These are phyloP conservation scores for Phyllosticta paracitricarpa DNA, from an alignment of 2,329 filamentous ascomycete species.

Conservation along the genomic window DNA sequence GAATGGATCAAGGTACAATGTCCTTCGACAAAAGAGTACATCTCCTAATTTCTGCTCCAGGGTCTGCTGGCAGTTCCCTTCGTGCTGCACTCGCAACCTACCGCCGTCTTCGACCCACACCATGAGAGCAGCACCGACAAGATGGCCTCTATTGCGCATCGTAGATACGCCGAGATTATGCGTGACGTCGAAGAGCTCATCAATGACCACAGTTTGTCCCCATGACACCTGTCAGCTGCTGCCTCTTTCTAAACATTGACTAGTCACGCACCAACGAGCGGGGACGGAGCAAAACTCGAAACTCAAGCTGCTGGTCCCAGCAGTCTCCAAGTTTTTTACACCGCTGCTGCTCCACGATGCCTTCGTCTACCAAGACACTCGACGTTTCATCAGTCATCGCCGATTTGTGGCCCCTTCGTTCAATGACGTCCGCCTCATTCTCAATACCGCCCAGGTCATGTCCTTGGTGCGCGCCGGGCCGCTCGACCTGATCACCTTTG, in stretches of 20 bases:
- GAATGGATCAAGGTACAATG: constrained; percentile 83
- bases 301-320: constrained; percentile 81
- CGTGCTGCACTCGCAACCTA: constrained; percentile 90
- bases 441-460: constrained; percentile 93
- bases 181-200: constrained; percentile 86
- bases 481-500: constrained; percentile 84
- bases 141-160: constrained; percentile 71
- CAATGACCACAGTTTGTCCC: constrained; percentile 68
- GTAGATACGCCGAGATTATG: constrained; percentile 91
- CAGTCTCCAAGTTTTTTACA: constrained; percentile 90
- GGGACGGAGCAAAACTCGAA: constrained; percentile 67
- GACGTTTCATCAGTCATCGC: constrained; percentile 77
- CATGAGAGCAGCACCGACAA: constrained; percentile 50
- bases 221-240: not conserved
- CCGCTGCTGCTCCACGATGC: constrained; percentile 76
- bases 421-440: constrained; percentile 85
- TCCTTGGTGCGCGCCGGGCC: constrained; percentile 66
- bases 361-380: constrained; percentile 80
- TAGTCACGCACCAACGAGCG: constrained; percentile 61
- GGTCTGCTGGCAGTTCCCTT: constrained; percentile 82
- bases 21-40: not conserved
- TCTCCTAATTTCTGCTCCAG: constrained; percentile 13
- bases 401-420: constrained; percentile 94
- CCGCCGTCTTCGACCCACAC: constrained; percentile 66
- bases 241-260: constrained; percentile 2